These are phyloP conservation scores for Diaporthe citrichinensis DNA, from an alignment of 2,329 filamentous ascomycete species.

Conservation along the genomic window DNA sequence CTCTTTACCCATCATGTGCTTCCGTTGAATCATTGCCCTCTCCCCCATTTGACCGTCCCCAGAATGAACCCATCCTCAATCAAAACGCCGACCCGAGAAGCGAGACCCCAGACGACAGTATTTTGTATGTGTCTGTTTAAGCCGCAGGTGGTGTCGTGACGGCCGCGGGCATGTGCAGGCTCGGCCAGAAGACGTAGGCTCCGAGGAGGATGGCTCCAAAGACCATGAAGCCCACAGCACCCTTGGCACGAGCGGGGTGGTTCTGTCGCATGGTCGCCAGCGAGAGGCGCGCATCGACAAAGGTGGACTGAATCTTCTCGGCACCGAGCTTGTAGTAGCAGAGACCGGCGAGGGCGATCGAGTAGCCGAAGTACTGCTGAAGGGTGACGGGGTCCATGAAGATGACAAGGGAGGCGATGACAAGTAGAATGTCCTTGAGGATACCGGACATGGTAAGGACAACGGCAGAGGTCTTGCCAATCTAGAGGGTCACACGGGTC, in stretches of 20 bases:
- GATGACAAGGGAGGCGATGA: constrained; percentile 75
- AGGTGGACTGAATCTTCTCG: constrained; percentile 41
- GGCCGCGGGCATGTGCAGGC: constrained; percentile 38
- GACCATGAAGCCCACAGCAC: constrained; percentile 36
- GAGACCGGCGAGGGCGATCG: constrained; percentile 63
- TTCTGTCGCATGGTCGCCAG: constrained; percentile 40
- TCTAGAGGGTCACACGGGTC: constrained; percentile 51
- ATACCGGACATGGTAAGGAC: constrained; percentile 81
- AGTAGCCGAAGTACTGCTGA: constrained; percentile 79
- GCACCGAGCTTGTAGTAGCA: constrained; percentile 48
- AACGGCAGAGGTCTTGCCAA: constrained; percentile 81
- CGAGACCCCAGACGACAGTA: constrained; percentile 9
- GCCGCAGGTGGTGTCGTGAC: constrained; percentile 31
- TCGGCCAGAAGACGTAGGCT: constrained; percentile 41
- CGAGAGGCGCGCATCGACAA: constrained; percentile 40
- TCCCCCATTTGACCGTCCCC: constrained; percentile 4
- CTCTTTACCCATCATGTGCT: constrained; percentile 6
- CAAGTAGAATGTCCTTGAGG: constrained; percentile 80
- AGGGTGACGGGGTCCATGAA: constrained; percentile 75
- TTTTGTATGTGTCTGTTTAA: neutral
- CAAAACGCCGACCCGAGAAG: constrained; percentile 35
- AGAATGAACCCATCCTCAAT: neutral
- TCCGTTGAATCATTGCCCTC: constrained; percentile 7
- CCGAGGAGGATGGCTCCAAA: constrained; percentile 37
- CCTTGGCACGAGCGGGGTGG: constrained; percentile 41